Conservation (phyloP, 148 eudicot genomes). For the Rhododendron henanense region DNA sequence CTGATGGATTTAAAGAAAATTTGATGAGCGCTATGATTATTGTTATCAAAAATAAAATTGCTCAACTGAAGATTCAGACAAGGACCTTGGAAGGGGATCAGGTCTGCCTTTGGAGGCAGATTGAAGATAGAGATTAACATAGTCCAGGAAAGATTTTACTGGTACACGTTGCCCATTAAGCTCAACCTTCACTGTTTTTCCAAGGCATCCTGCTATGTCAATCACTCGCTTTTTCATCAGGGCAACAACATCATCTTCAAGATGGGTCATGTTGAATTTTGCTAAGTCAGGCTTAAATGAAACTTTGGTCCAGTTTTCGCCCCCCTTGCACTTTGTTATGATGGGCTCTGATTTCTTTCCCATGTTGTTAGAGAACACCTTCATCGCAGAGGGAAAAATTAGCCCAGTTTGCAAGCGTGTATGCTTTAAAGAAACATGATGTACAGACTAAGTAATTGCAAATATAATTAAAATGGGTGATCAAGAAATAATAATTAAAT, state of each 20-base stretch:
- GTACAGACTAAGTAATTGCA: not conserved
- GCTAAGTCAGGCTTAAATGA: constrained; percentile 82
- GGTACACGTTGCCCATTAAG: constrained; percentile 58
- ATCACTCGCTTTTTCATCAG: constrained; percentile 92
- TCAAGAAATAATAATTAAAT: too few species aligned
- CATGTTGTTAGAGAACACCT: constrained; percentile 85
- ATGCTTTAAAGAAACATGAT: not conserved
- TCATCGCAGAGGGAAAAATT: not conserved
- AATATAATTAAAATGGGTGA: too few species aligned
- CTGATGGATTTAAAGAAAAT: constrained; percentile 22
- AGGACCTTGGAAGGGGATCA: not conserved
- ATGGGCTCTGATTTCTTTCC: constrained; percentile 60
- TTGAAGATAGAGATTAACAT: constrained; percentile 61
- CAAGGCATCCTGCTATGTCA: constrained; percentile 88
- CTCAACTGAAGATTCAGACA: not conserved
- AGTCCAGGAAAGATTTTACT: constrained; percentile 64
- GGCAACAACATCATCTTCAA: constrained; percentile 83
- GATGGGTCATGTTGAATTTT: constrained; percentile 67
- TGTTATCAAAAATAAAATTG: not conserved
- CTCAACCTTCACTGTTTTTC: constrained; percentile 68
- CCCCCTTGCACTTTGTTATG: constrained; percentile 57
- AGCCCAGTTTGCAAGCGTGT: not conserved
- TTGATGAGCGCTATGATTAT: not conserved
- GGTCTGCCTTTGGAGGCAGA: constrained; percentile 33
- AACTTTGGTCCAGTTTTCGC: constrained; percentile 93